Evolutionary conservation across 1,284 basidiomycete species (phyloP), one percentile per base, ranked within the genome.

Genomic region (Sutorius eximius): DNA sequence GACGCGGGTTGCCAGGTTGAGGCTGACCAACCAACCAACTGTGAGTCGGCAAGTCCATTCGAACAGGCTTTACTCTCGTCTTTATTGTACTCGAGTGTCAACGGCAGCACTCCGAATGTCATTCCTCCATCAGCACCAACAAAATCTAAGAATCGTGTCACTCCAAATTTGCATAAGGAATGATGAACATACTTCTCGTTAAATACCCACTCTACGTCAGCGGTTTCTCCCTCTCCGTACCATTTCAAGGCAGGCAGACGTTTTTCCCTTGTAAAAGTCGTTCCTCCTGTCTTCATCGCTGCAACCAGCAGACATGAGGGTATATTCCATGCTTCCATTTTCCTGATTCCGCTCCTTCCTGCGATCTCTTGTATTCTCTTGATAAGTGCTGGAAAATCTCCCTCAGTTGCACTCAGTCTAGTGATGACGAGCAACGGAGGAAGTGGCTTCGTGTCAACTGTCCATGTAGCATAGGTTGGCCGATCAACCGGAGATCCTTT

Each of bases 321-420:
- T 29, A 83, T 55, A 64, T 81, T 81, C 82, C 85, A 87, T 1
- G 79, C 68, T 61, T 86, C 83, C n/a, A 87, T 66, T 48, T 65
- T 71, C 43, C 73, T 66, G 27, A 81, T 68, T 16, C 71, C 70
- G 46, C 74, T 59, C 53, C 72, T 62, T 45, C 59, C 64, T 18
- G n/a, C n/a, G n/a, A n/a, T n/a, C n/a, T n/a, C n/a, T n/a, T n/a
- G n/a, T n/a, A n/a, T n/a, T n/a, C n/a, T n/a, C n/a, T n/a, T n/a
- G n/a, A n/a, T n/a, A n/a, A n/a, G n/a, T n/a, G n/a, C n/a, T n/a
- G n/a, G n/a, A n/a, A 85, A 77, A 6, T 69, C 68, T 3, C 66
- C 60, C 24, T 63, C 46, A 22, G 64, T 67, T 9, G 73, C 74
- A 15, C 76, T 73, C n/a, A n/a, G 86, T 8, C 82, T 77, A 15